Conservation (phyloP, 2,329 filamentous ascomycete species). For the Basipetospora chlamydospora region DNA sequence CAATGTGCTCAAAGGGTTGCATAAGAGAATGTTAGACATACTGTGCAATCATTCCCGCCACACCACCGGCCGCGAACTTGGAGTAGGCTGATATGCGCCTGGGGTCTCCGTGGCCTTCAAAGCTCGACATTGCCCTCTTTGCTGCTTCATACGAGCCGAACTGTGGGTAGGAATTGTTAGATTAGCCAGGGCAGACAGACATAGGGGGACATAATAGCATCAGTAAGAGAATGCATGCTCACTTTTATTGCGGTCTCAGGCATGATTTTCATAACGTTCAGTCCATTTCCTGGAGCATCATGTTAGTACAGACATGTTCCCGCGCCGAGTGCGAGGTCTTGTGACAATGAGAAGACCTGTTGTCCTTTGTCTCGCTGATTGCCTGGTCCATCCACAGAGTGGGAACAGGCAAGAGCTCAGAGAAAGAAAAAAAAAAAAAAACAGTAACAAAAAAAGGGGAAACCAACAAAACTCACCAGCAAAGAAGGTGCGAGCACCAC, state of each 20-base stretch:
- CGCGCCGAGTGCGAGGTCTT: too few species aligned
- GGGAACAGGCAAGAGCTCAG: neutral
- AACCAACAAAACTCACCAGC: constrained; percentile 54
- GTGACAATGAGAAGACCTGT: too few species aligned
- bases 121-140: constrained; percentile 68
- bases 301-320: too few species aligned
- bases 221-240: too few species aligned
- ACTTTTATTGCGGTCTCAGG: constrained; percentile 90
- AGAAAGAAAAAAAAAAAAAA: neutral
- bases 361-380: too few species aligned
- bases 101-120: constrained; percentile 80
- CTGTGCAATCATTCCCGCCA: constrained; percentile 91
- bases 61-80: constrained; percentile 80
- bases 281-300: constrained; percentile 58
- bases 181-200: too few species aligned
- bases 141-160: constrained; percentile 96
- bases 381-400: too few species aligned
- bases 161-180: too few species aligned
- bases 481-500: constrained; percentile 80
- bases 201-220: too few species aligned
- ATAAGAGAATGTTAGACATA: too few species aligned
- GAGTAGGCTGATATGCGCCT: constrained; percentile 67
- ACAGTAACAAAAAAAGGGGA: neutral
- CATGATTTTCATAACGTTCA: constrained; percentile 97
- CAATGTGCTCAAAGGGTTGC: neutral